Conservation (phyloP, 176 grass and related monocot genomes). For the Juncus effusus region DNA sequence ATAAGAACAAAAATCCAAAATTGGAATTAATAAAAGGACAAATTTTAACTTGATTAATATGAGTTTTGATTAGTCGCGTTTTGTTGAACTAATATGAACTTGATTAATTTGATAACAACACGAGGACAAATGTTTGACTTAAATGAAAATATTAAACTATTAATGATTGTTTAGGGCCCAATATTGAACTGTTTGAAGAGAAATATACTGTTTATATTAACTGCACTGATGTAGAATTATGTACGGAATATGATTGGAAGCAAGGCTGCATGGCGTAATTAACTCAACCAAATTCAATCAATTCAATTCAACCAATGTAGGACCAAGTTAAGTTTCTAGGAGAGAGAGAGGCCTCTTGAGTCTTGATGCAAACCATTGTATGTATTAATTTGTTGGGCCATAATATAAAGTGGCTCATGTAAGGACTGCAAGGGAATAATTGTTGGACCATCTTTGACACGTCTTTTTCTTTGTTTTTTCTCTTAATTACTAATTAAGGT, state of each 20-base stretch:
- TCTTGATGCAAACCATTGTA: slow-evolving; percentile 4
- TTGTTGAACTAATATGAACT: too few species aligned
- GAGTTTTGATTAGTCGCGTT: too few species aligned
- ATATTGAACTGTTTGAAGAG: too few species aligned
- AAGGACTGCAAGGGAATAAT: slow-evolving; percentile 17
- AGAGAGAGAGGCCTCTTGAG: neutral
- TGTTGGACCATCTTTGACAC: slow-evolving; percentile 9
- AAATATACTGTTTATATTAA: too few species aligned
- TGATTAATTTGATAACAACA: too few species aligned
- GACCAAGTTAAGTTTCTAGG: slow-evolving; percentile 19
- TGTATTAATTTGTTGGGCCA: neutral
- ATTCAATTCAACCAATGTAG: slow-evolving; percentile 1
- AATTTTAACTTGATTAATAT: too few species aligned
- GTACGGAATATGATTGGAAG: slow-evolving; percentile 19
- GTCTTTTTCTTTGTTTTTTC: neutral
- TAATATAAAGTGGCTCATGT: neutral
- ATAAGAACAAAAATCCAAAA: neutral
- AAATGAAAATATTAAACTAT: too few species aligned
- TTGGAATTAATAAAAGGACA: neutral
- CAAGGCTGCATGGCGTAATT: slow-evolving; percentile 16
- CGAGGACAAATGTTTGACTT: too few species aligned
- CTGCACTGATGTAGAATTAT: neutral
- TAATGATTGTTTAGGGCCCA: too few species aligned
- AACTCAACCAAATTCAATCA: slow-evolving; percentile 16
- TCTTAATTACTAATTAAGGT: slow-evolving; percentile 4